Evolutionary conservation across 805 yeast genomes (phyloP), one percentile per base, ranked within the genome.

Genomic region (Komagataella mondaviorum): DNA sequence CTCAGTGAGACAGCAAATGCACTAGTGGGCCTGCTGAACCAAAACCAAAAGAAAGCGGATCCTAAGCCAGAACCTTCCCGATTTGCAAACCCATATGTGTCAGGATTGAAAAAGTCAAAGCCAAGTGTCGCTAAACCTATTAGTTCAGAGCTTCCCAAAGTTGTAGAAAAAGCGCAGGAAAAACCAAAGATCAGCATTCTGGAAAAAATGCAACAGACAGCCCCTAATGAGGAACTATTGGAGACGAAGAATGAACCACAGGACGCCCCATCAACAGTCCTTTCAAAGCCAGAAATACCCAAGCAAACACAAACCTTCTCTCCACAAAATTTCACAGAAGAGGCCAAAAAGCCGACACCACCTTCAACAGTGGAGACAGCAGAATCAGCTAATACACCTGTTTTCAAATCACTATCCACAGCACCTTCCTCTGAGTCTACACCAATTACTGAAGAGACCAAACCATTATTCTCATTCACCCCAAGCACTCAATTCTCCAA

Each of bases 1-100:
- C 46, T 59, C 46, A 61, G 66, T 51, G 54, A 54, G 39, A 60
- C 66, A 5, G 66, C 66, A 7, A 51, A 53, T 23, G 57, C 54
- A 10, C 59, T 62, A 14, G 51, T 60, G 48, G 56, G 57, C 7
- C 49, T 61, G 8, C 47, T 62, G 30, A 59, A 60, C 18, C 51
- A 45, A n/a, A 39, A 50, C 16, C 48, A 30, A 20, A 48, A 47
- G 17, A 8, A 23, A 24, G 45, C 39, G 14, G 5, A 30, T 14
- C 39, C 39, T 5, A 30, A 30, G n/a, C 39, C 39, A 14, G n/a
- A 30, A 30, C 14, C 14, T 8, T 30, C 39, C n/a, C 10, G 39
- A 6, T 30, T 30, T 30, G 39, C 39, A 12, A 30, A 30, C 39
- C 39, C 39, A 5, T 30, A 30, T 10, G 39, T 30, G 12, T 30